Evolutionary conservation across 805 yeast species (phyloP).

Genomic region (Tetrapisispora iriomotensis): DNA sequence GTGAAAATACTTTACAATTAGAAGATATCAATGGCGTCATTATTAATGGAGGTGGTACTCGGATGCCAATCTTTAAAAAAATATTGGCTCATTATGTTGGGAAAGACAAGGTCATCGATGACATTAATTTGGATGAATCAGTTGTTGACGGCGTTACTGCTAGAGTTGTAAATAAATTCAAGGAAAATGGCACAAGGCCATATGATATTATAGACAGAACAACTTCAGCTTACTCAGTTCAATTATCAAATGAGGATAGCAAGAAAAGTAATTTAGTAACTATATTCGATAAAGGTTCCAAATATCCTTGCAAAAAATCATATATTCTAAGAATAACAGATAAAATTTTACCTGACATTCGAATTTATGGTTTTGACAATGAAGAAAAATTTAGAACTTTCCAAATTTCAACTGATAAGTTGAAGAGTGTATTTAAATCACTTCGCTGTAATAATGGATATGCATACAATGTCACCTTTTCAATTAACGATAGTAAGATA

Average conservation of each 20-base stretch:
- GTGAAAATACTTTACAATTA: slow-evolving; percentile 14
- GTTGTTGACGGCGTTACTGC: slow-evolving; percentile 84
- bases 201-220: slow-evolving; percentile 51
- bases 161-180: slow-evolving; percentile 64
- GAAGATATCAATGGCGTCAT: slow-evolving; percentile 54
- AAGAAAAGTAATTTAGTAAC: slow-evolving; percentile 26
- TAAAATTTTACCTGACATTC: slow-evolving; percentile 21
- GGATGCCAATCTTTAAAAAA: slow-evolving; percentile 80
- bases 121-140: slow-evolving; percentile 93
- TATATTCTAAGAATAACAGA: slow-evolving; percentile 29
- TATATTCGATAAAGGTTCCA: slow-evolving; percentile 42
- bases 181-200: slow-evolving; percentile 49
- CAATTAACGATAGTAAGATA: slow-evolving; percentile 40
- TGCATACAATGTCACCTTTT: slow-evolving; percentile 34
- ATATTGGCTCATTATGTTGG: slow-evolving; percentile 39
- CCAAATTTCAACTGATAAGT: slow-evolving; percentile 18
- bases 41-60: slow-evolving; percentile 81
- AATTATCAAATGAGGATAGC: neutral
- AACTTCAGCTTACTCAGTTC: slow-evolving; percentile 38
- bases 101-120: slow-evolving; percentile 56
- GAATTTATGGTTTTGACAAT: slow-evolving; percentile 28
- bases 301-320: slow-evolving; percentile 25
- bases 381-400: slow-evolving; percentile 11
- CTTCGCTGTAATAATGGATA: slow-evolving; percentile 34
- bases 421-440: slow-evolving; percentile 26